These are phyloP conservation scores for Fusarium austroafricanum DNA, from an alignment of 2,329 filamentous ascomycete genomes.

Conservation along the genomic window DNA sequence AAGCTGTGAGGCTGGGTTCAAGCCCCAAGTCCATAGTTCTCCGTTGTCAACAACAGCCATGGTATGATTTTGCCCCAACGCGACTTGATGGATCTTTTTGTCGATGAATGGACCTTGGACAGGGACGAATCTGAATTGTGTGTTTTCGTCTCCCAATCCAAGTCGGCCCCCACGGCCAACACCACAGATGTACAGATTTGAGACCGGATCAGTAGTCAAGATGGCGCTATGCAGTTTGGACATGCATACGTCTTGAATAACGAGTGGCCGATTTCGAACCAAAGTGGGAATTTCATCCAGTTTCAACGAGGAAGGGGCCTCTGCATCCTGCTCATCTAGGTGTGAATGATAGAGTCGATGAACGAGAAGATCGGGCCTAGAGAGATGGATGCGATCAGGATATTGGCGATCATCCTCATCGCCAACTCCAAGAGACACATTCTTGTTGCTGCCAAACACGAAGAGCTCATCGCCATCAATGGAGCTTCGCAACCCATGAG, in stretches of 20 bases:
- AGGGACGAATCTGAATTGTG: constrained; percentile 85
- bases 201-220: constrained; percentile 85
- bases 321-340: constrained; percentile 59
- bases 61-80: constrained; percentile 91
- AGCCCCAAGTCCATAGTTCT: constrained; percentile 96
- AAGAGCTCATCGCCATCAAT: constrained; percentile 83
- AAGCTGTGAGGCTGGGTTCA: constrained; percentile 85
- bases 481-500: constrained; percentile 33
- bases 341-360: constrained; percentile 79
- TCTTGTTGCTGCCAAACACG: constrained; percentile 96
- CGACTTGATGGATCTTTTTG: constrained; percentile 80
- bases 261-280: constrained; percentile 76
- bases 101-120: constrained; percentile 81
- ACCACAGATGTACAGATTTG: constrained; percentile 92
- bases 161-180: constrained; percentile 91
- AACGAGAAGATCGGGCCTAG: constrained; percentile 81
- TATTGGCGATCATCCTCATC: constrained; percentile 95
- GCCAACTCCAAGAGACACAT: constrained; percentile 90
- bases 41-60: constrained; percentile 86
- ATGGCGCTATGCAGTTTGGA: constrained; percentile 94
- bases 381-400: constrained; percentile 83
- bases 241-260: constrained; percentile 84
- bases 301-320: constrained; percentile 44
- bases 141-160: constrained; percentile 89
- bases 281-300: constrained; percentile 74